Base-by-base conservation (phyloP, 306 rosid species). In the Amphicarpaea edgeworthii region DNA sequence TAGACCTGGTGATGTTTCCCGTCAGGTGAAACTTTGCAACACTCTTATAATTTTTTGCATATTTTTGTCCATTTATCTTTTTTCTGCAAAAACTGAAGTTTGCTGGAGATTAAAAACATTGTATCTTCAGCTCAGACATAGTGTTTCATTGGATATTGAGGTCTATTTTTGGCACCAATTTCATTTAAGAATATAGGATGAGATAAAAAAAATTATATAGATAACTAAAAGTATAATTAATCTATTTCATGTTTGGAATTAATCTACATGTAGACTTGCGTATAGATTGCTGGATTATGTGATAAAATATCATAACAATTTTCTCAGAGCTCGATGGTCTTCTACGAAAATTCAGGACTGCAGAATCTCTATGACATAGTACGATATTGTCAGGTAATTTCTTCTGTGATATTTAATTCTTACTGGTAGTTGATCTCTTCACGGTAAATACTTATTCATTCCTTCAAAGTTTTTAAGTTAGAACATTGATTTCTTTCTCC, bases 241-340 rank as follows among this genome's bases (percentile, higher is more conserved):
- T 81, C 38, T 79, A 12, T 64, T 70, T 71, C 28, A 53, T 20
- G 60, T 53, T 53, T 53, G 30, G 28, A 53, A 10, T 11, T 53
- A 9, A 51, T 58, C 50, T 24, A 24, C 24, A 10, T 71, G 57
- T 58, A 12, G 19, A 60, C 41, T 32, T 32, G 30, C 46, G 17
- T 77, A 49, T 68, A 23, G 21, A 49, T 68, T 80, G 24, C 54
- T 76, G 41, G 45, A 71, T 21, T 65, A 32, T 76, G 42, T 66
- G 73, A 81, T 66, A 24, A 40, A 49, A 12, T 63, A 53, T 74
- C 68, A 12, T 78, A 45, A 70, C 45, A 43, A 64, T 83, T 57
- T 88, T 78, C 74, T 71, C 96, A 93, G 98, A 93, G 98, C 75
- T 89, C 97, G 30, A 93, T 93, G 98, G 96, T 94, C 80, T 94